Conservation (phyloP, 73 alveolate genomes). For the Paramecium pentaurelia region DNA sequence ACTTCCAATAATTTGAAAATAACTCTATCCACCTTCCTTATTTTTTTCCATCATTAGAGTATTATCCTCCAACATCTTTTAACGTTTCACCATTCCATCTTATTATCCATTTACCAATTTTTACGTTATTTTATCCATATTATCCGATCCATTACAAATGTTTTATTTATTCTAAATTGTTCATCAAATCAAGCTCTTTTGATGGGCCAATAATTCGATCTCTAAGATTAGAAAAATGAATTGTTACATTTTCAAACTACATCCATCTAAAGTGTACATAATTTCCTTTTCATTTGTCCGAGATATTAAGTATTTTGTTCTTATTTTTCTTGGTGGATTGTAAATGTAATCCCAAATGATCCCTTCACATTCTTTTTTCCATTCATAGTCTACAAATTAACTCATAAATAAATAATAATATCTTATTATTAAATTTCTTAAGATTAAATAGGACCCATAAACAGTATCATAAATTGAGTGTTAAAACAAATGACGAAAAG, state of each 20-base stretch:
- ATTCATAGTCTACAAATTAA: no score
- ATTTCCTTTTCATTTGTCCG: no score
- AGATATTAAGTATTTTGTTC: no score
- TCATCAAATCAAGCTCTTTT: not conserved
- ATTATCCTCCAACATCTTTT: not conserved
- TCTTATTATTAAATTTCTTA: no score
- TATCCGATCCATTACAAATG: not conserved
- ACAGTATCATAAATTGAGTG: no score
- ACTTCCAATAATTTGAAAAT: not conserved
- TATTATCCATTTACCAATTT: not conserved
- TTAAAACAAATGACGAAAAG: no score
- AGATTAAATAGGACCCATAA: no score
- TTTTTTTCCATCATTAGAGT: not conserved
- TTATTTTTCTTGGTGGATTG: no score
- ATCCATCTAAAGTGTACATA: not conserved
- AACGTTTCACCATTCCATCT: not conserved
- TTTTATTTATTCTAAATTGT: not conserved
- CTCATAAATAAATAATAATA: no score
- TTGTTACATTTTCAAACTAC: not conserved
- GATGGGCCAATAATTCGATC: not conserved
- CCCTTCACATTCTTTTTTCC: no score
- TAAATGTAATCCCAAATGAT: no score
- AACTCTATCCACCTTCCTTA: not conserved
- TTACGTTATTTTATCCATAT: not conserved
- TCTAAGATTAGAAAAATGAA: not conserved